phyloP scores from a whole-genome alignment of 768 basidiomycete species.

The Hygrophorus russula region DNA sequence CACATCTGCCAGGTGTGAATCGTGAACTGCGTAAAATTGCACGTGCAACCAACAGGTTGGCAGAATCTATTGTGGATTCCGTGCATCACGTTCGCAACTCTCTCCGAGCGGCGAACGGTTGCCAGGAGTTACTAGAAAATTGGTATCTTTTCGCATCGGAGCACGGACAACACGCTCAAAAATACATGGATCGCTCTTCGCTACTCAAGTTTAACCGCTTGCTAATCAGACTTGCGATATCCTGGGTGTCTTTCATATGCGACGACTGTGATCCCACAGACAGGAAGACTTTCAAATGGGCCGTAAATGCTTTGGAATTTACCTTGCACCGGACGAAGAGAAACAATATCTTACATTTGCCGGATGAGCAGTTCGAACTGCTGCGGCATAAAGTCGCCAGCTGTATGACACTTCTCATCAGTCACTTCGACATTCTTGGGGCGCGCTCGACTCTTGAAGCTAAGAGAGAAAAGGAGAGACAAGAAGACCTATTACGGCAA shows the following conservation, averaged over 20 bases:
- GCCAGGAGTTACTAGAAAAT: constrained; percentile 82
- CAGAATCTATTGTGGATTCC: constrained; percentile 88
- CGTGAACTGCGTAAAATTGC: constrained; percentile 83
- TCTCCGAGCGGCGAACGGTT: constrained; percentile 44
- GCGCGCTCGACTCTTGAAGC: constrained; percentile 84
- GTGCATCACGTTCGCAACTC: constrained; percentile 76
- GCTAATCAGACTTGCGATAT: constrained; percentile 84
- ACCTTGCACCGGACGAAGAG: constrained; percentile 79
- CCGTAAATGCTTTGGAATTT: constrained; percentile 91
- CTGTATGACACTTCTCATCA: constrained; percentile 94
- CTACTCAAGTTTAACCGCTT: constrained; percentile 71
- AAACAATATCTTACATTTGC: constrained; percentile 74
- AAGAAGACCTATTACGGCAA: constrained; percentile 47
- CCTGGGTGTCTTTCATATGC: constrained; percentile 98
- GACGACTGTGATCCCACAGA: constrained; percentile 96
- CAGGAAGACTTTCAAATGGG: constrained; percentile 95
- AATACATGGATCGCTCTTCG: constrained; percentile 70
- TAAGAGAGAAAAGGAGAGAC: constrained; percentile 79
- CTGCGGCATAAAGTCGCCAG: constrained; percentile 85
- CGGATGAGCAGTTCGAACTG: constrained; percentile 82
- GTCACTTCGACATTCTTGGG: constrained; percentile 96
- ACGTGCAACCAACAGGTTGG: constrained; percentile 81
- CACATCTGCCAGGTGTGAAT: constrained; percentile 85
- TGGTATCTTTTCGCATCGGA: constrained; percentile 98
- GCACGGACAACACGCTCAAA: constrained; percentile 83